Evolutionary conservation across 176 grass and related monocot genomes (phyloP).

Genomic region (Aegilops bicornis): DNA sequence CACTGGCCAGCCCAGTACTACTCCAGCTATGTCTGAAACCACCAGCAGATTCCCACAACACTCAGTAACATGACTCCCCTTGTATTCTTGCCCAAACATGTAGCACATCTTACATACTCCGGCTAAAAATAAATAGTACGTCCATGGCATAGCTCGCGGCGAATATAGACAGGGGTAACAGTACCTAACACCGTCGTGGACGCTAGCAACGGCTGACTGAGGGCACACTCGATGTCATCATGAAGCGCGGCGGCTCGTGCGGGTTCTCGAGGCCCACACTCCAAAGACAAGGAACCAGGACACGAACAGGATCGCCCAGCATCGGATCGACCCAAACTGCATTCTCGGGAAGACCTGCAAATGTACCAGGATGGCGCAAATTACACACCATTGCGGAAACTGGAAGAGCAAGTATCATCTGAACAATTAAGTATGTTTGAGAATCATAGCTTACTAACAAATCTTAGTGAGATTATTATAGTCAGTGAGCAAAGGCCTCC

Average conservation of each 20-base stretch:
- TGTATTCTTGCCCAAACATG: neutral
- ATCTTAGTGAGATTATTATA: constrained; percentile 83
- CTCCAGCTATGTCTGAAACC: no score
- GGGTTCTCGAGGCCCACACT: constrained; percentile 79
- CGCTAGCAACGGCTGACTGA: neutral
- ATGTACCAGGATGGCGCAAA: neutral
- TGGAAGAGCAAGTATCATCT: neutral
- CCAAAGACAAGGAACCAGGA: constrained; percentile 91
- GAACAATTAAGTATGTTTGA: neutral
- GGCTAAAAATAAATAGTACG: neutral
- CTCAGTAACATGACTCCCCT: no score
- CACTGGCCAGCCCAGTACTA: neutral
- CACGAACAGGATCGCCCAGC: constrained; percentile 70
- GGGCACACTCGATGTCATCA: constrained; percentile 21
- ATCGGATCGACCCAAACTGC: constrained; percentile 64
- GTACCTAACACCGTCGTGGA: constrained; percentile 1
- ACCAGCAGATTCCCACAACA: no score
- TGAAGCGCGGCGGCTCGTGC: constrained; percentile 38
- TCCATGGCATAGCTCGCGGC: neutral
- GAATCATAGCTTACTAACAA: constrained; percentile 62
- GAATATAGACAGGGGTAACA: constrained; percentile 38
- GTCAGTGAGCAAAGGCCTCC: constrained; percentile 71
- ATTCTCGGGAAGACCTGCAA: constrained; percentile 64
- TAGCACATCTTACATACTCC: constrained; percentile 7
- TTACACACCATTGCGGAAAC: neutral